A percentile compares a stretch with the other conserved stretches of the same genome.
Evolutionary conservation across 208 protist genomes (phyloP).

Genomic region (Trichomonas tenax): DNA sequence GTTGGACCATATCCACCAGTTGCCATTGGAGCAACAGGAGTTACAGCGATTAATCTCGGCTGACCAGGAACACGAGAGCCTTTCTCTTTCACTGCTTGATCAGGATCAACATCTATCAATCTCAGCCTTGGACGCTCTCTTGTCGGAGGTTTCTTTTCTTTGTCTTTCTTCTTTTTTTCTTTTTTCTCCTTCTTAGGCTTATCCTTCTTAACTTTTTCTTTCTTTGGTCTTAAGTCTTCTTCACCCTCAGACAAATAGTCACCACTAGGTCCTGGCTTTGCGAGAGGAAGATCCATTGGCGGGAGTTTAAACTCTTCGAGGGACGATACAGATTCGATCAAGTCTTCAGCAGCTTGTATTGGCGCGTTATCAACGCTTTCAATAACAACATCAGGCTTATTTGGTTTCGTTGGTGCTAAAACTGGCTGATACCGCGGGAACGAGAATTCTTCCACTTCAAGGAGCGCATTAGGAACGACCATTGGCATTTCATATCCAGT

Average conservation of each 20-base stretch:
- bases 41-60: too few species aligned
- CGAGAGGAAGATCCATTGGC: background rate
- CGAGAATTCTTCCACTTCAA: background rate
- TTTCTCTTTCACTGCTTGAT: background rate
- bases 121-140: background rate
- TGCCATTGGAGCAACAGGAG: background rate
- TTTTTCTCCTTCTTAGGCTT: background rate
- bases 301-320: background rate
- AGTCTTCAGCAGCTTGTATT: background rate
- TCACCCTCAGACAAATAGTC: background rate
- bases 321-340: background rate
- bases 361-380: background rate
- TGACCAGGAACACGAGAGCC: background rate
- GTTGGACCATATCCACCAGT: background rate
- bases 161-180: background rate
- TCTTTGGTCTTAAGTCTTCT: background rate
- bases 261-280: background rate
- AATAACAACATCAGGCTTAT: background rate
- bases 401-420: background rate
- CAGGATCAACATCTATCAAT: background rate
- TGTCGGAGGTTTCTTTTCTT: background rate
- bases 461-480: background rate
- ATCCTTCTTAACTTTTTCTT: background rate
- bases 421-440: background rate
- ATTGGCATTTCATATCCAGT: background rate